Evolutionary conservation across 306 rosid species (phyloP), one percentile per base, ranked within the genome.

Genomic region (Cucumis sativus): DNA sequence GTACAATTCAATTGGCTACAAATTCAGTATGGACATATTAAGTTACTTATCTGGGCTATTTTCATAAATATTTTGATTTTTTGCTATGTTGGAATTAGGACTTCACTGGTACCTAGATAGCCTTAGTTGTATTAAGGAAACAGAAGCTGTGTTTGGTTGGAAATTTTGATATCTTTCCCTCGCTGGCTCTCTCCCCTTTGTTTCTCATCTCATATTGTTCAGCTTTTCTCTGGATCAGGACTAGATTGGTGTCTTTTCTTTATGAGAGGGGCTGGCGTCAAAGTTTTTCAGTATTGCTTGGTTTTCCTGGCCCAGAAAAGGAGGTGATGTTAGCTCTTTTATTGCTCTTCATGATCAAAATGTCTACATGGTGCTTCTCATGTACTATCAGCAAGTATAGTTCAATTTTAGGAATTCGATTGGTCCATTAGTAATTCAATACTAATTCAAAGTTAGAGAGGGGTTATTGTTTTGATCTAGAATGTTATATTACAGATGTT

Each of bases 211-310:
- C 33, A 73, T 79, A 65, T 65, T 10, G 82, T n/a, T 64, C 55
- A 78, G 55, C 52, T 80, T 69, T 79, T 80, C 82, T 75, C 61
- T 84, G 84, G 79, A 84, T 83, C 88, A 92, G 99, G 95, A 51
- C 82, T 78, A 96, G 91, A 12, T 82, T 89, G 88, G 51, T 92
- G 78, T 87, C 97, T 59, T 89, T 86, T 84, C 89, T 95, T 56
- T 95, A 95, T 75, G 98, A 95, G 86, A 92, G 98, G 82, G 97
- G 98, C 79, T 95, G 97, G 98, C 97, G 98, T 77, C 95, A 92
- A 86, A 65, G 86, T 79, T 95, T 95, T 75, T 82, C 95, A 10
- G 59, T 81, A 57, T 63, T 25, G 86, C 90, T 90, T 75, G 97
- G 97, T 83, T 90, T 88, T 77, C 98, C 98, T 60, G 98, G 98